These are phyloP conservation scores for Ajuga reptans DNA, from an alignment of 305 asterid species.

Conservation along the genomic window DNA sequence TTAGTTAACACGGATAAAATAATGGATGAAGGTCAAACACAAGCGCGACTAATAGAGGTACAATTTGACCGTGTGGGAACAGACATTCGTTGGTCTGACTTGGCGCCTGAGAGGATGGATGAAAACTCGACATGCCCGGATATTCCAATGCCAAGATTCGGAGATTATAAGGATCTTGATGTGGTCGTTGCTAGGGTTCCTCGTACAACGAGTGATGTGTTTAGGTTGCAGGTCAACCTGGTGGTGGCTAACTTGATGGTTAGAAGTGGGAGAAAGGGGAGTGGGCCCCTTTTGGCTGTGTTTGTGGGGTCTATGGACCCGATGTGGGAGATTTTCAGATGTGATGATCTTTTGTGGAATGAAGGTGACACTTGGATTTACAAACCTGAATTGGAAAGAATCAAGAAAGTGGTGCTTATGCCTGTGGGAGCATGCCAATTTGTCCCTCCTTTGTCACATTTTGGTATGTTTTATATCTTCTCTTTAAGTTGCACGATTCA, in stretches of 20 bases:
- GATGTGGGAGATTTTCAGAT: conserved; percentile 67
- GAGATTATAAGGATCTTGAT: conserved; percentile 39
- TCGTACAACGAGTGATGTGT: conserved; percentile 35
- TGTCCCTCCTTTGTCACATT: conserved; percentile 41
- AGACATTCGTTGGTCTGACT: conserved; percentile 38
- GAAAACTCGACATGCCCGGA: conserved; percentile 43
- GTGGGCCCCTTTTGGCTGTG: conserved; percentile 33
- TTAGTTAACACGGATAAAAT: conserved; percentile 34
- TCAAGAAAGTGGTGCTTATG: conserved; percentile 39
- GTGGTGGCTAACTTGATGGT: conserved; percentile 55
- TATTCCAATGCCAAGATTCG: conserved; percentile 52
- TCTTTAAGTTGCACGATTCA: not conserved
- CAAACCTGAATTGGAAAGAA: conserved; percentile 48
- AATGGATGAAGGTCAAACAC: conserved; percentile 6
- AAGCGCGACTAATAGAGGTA: conserved; percentile 25
- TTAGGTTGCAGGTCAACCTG: conserved; percentile 58
- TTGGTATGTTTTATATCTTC: conserved; percentile 21
- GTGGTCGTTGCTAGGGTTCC: conserved; percentile 46
- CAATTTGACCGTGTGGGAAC: conserved; percentile 30
- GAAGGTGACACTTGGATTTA: conserved; percentile 47
- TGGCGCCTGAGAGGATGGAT: conserved; percentile 48
- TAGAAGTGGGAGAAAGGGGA: conserved; percentile 26
- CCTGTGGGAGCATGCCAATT: conserved; percentile 75
- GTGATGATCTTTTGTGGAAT: conserved; percentile 65
- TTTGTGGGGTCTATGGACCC: conserved; percentile 56